Evolutionary conservation across 2,329 filamentous ascomycete genomes (phyloP).

Genomic region (Alternaria ventricosa): DNA sequence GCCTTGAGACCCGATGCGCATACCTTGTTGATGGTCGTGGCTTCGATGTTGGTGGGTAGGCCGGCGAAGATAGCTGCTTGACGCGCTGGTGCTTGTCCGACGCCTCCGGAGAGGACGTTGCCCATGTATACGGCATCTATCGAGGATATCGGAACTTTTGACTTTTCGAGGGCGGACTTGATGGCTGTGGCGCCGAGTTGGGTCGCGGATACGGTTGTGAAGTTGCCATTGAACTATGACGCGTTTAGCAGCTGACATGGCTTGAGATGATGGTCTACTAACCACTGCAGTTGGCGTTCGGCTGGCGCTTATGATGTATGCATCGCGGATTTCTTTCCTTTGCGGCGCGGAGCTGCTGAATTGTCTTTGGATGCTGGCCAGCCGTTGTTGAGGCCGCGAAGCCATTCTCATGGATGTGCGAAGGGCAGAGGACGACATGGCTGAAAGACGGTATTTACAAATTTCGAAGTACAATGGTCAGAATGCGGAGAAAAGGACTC

Average conservation of each 20-base stretch:
- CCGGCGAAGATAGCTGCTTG: constrained; percentile 91
- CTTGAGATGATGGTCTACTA: constrained; percentile 18
- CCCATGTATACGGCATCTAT: constrained; percentile 98
- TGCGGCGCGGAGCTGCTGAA: constrained; percentile 43
- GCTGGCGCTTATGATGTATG: constrained; percentile 90
- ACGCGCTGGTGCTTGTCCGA: constrained; percentile 89
- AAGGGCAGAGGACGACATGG: constrained; percentile 42
- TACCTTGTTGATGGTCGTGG: constrained; percentile 96
- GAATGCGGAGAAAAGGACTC: constrained; percentile 23
- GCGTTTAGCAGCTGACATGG: constrained; percentile 4
- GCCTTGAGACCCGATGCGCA: constrained; percentile 96
- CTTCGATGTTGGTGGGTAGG: constrained; percentile 79
- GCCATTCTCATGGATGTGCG: constrained; percentile 45
- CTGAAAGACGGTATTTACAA: constrained; percentile 1
- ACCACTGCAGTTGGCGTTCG: constrained; percentile 92
- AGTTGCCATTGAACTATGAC: constrained; percentile 88
- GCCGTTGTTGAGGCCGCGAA: constrained; percentile 45
- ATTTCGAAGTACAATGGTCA: background rate
- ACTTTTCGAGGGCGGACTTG: constrained; percentile 87
- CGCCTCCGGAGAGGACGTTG: constrained; percentile 83
- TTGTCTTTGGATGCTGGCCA: constrained; percentile 47
- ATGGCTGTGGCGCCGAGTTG: constrained; percentile 89
- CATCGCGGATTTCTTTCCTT: constrained; percentile 78
- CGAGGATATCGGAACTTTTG: constrained; percentile 77
- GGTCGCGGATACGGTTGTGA: constrained; percentile 82